A percentile compares a stretch with the other conserved stretches of the same genome.
phyloP scores from a whole-genome alignment of 73 alveolate genomes.

The Paramecium sonneborni region DNA sequence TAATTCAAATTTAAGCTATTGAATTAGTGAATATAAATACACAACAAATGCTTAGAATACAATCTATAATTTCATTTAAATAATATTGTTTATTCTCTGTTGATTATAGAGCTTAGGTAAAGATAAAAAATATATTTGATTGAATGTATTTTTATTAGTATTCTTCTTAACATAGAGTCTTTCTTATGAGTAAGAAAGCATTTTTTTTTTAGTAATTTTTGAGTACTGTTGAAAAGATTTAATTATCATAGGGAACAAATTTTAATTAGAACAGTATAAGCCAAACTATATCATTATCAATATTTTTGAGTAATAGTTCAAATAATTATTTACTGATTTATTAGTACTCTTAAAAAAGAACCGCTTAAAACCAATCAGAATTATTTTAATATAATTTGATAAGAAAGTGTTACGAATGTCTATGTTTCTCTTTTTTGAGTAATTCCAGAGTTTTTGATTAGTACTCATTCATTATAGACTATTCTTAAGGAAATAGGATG shows the following conservation, averaged over 20 bases:
- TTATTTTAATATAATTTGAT: neutral
- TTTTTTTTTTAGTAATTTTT: neutral
- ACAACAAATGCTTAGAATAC: conserved; percentile 21
- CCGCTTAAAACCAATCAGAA: neutral
- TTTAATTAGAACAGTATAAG: neutral
- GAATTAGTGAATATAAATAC: neutral
- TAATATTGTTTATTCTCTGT: neutral
- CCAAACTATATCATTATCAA: neutral
- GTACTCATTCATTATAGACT: neutral
- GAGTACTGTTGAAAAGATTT: neutral
- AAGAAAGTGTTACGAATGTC: neutral
- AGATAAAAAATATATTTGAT: neutral
- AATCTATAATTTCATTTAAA: conserved; percentile 22
- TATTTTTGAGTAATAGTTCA: neutral
- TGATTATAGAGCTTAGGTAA: neutral
- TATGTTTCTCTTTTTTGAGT: neutral
- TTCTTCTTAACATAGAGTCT: neutral
- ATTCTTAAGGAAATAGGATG: neutral
- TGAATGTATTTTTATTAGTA: neutral
- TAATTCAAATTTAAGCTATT: conserved; percentile 4
- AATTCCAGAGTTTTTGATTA: neutral
- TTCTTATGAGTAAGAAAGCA: neutral
- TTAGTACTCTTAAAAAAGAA: neutral
- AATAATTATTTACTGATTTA: neutral
- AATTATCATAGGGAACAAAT: neutral